Base-by-base conservation (phyloP, 768 basidiomycete genomes). In the Psilocybe cyanescens region DNA sequence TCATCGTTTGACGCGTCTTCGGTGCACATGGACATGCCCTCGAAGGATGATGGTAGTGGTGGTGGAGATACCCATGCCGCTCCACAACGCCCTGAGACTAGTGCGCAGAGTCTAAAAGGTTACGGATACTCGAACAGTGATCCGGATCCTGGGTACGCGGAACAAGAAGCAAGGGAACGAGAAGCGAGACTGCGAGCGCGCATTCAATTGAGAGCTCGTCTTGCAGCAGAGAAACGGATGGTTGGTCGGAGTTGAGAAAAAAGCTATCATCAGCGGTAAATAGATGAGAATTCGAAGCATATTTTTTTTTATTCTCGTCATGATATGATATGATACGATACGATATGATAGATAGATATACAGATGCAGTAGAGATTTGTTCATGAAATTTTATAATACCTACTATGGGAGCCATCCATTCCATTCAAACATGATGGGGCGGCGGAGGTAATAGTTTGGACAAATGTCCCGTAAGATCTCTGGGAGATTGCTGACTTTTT, bases 161-260 rank as follows among this genome's bases (percentile, higher is more conserved):
- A 51, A 60, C 59, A 64, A 53, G 68, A 74, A 67, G 58, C 71
- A 54, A 66, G 61, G 33, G 65, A 61, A 63, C 72, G 75, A 56
- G 85, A 87, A 65, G 76, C 75, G 51, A 75, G 72, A 58, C 73
- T 86, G 64, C 81, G 84, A 55, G 72, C 71, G 54, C 81, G 81
- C 66, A 81, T 83, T 44, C 82, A 76, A 60, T 65, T 86, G 64
- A 81, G 77, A 28, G 76, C 78, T 28, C 79, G 81, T 35, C 77
- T 86, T 28, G 79, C 64, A n/a, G 62, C 67, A 53, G 67, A 68
- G 44, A 65, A 64, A 35, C 60, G 64, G 30, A 63, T 50, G 16
- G 62, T 57, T 35, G 60, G 53, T 62, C 57, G 51, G 55, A 41
- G 45, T 41, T 57, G 48, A 57, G n/a, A 30, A 49, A 49, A 54